phyloP scores from a whole-genome alignment of 176 grass and related monocot genomes.

The Cenchrus purpureus region DNA sequence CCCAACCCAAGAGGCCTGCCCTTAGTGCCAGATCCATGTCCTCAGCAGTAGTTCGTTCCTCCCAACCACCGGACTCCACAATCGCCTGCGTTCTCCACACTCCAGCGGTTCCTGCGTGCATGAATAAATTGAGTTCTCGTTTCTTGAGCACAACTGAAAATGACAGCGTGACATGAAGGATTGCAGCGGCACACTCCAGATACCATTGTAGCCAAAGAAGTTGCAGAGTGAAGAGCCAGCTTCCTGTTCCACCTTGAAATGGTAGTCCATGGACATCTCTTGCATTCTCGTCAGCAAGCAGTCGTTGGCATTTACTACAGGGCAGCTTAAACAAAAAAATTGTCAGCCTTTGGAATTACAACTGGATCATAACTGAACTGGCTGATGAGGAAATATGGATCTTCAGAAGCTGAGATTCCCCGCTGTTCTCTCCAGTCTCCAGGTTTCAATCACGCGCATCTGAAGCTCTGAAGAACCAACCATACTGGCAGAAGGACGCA shows the following conservation, averaged over 20 bases:
- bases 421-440: neutral
- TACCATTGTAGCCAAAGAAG: conserved; percentile 87
- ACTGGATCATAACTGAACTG: neutral
- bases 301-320: conserved; percentile 81
- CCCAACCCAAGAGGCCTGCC: conserved; percentile 69
- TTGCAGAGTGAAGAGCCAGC: conserved; percentile 62
- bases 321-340: conserved; percentile 44
- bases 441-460: neutral
- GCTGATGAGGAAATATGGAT: neutral
- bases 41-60: conserved; percentile 64
- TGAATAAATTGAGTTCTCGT: too few relatives aligned
- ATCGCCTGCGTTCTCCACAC: conserved; percentile 63
- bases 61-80: conserved; percentile 58
- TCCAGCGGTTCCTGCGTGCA: conserved; percentile 63
- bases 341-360: conserved; percentile 26
- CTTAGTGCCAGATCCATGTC: conserved; percentile 80
- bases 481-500: too few relatives aligned
- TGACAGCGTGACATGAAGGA: neutral
- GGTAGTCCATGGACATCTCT: conserved; percentile 82
- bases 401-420: neutral
- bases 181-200: neutral
- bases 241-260: conserved; percentile 92
- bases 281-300: conserved; percentile 90
- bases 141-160: too few relatives aligned
- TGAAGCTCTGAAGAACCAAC: neutral